Percentiles rank a stretch among this genome's conserved stretches.
Conservation (phyloP, 148 eudicot genomes). For the Nyssa sinensis region DNA sequence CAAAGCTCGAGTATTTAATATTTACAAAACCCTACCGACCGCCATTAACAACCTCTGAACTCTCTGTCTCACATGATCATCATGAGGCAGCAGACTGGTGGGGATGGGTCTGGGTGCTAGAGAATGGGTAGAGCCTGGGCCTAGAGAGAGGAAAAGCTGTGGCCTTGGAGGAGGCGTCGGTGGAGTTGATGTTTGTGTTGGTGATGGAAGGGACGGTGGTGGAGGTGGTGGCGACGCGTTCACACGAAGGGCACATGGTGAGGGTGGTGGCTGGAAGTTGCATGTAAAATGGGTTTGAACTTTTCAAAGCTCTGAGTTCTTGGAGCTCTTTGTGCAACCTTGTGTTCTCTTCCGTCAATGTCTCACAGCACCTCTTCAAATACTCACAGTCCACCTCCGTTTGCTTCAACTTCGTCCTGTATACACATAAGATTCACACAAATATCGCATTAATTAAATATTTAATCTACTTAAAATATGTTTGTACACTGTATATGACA, state of each 20-base stretch:
- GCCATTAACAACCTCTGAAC: too few relatives aligned
- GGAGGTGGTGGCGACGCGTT: constrained; percentile 48
- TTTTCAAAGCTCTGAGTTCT: constrained; percentile 45
- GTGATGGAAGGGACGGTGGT: constrained; percentile 14
- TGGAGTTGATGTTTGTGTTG: too few relatives aligned
- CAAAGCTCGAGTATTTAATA: neutral
- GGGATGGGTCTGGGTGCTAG: constrained; percentile 1
- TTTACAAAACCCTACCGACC: neutral
- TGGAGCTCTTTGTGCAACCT: constrained; percentile 57
- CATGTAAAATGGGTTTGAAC: constrained; percentile 43
- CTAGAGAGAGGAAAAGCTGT: constrained; percentile 22
- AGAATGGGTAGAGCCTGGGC: constrained; percentile 18
- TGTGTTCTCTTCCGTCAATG: constrained; percentile 46
- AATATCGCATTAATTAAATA: neutral
- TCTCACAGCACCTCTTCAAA: constrained; percentile 59
- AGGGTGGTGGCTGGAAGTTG: constrained; percentile 58
- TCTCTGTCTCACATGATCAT: neutral
- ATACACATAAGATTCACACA: neutral
- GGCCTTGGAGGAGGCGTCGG: constrained; percentile 20
- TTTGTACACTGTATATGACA: too few relatives aligned
- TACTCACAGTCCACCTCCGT: constrained; percentile 66
- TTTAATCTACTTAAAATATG: too few relatives aligned
- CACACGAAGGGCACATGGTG: constrained; percentile 66
- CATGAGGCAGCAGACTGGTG: constrained; percentile 31
- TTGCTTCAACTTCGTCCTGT: constrained; percentile 60